Base-by-base conservation (phyloP, 495 filamentous ascomycete species). In the Neurospora discreta region DNA sequence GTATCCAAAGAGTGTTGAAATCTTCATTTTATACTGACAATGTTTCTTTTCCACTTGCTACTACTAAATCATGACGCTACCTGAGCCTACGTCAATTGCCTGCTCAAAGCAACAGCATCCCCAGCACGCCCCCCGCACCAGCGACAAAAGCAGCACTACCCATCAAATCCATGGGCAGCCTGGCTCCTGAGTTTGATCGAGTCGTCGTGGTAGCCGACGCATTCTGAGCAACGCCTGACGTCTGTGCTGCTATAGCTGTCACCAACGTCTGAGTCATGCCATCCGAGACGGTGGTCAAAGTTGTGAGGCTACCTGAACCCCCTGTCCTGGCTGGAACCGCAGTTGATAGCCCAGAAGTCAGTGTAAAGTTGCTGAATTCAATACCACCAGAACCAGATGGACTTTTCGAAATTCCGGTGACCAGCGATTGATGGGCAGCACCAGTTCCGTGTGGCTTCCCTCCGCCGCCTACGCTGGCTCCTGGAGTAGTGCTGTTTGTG, bases 101-200 rank as follows among this genome's bases (percentile, higher is more conserved):
- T 3, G 43, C 11, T 68, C 43, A 73, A 7, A 73, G 20, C 36
- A 73, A 40, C 3, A 73, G 5, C 71, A 73, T 70, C 15, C 68
- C 71, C 58, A 73, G 18, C 43, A 70, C 30, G 3, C 71, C 68
- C 23, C 30, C 71, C 4, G 30, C 71, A 30, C 71, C 68, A 9
- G 18, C 71, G 9, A 73, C 44, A n/a, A 73, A 46, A 30, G 71
- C 71, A 30, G 71, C 71, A 26, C 52, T 15, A 18, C 38, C 44
- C 20, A 73, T n/a, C 44, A 69, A 26, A 13, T 38, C 43, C 46
- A 70, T 39, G 9, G 68, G 16, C 41, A 65, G 15, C 18, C 68
- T 68, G 15, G 68, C 71, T 38, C 68, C 71, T 10, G 71, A 70
- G 3, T 39, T 43, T 6, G 71, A 60, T 65, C 52, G 15, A 36